Base-by-base conservation (phyloP, 768 basidiomycete species). In the Piloderma croceum region DNA sequence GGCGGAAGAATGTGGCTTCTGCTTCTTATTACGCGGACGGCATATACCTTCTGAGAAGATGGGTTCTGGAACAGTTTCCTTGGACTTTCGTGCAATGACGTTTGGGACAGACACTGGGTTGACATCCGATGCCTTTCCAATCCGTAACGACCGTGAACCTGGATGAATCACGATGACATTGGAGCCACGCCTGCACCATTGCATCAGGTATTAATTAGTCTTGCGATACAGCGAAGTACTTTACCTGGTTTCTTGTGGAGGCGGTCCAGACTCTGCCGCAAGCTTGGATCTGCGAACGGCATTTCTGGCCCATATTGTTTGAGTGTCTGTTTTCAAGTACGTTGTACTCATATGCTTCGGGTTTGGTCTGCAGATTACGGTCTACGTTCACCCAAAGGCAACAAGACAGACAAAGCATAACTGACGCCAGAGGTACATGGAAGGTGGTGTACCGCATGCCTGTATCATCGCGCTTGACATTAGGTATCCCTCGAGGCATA, bases 401-500 rank as follows among this genome's bases (percentile, higher is more conserved):
- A 21, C 39, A 22, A 37, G 31, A 9, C 23, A 39, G 42, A 37
- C n/a, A 25, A 6, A 32, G 12, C 45, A 34, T 20, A 22, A 60
- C 72, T 46, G 53, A 87, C 82, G 79, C 73, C 44, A 86, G 61
- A 21, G 89, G 90, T 7, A 90, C 87, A 61, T 79, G 70, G 61
- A 91, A 91, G 11, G 75, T 69, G 4, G 90, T 90, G 61, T 83
- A 90, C 34, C 79, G 76, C 69, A 91, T 69, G 12, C 87, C 85
- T 41, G 78, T 81, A 50, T 90, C 88, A 67, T 90, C 86, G 49
- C 77, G 74, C 61, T 80, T 84, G 21, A 75, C 78, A 53, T 86
- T 87, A 22, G 88, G 86, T 34, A 89, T 76, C 43, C 87, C 87
- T 60, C 87, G 75, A 44, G 87, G 87, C 87, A 89, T 89, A n/a